Evolutionary conservation across 2,329 filamentous ascomycete species (phyloP).

Genomic region (Thielaviopsis populi): DNA sequence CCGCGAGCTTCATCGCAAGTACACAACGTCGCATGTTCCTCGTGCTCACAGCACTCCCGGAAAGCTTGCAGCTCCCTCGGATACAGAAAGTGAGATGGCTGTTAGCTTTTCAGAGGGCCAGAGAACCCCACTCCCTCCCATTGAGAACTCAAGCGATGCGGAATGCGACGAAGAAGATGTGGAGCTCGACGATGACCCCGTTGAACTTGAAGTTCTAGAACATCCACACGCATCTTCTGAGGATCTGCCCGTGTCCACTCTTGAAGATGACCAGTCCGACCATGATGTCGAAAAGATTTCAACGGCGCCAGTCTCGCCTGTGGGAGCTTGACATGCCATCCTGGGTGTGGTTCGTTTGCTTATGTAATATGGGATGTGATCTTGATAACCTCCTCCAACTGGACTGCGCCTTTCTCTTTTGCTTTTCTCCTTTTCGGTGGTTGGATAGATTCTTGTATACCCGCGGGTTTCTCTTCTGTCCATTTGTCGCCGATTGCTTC

Average conservation of each 20-base stretch:
- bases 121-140: conserved; percentile 39
- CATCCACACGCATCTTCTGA: conserved; percentile 3
- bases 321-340: conserved; percentile 22
- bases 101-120: conserved; percentile 45
- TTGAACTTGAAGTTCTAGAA: background rate
- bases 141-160: conserved; percentile 27
- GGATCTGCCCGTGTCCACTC: conserved; percentile 20
- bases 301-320: conserved; percentile 23
- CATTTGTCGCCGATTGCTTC: background rate
- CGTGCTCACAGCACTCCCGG: conserved; percentile 26
- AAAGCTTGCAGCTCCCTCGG: conserved; percentile 34
- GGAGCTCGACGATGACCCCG: background rate
- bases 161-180: conserved; percentile 9
- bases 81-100: conserved; percentile 45
- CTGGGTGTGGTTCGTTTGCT: background rate
- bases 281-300: conserved; percentile 20
- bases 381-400: background rate
- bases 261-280: conserved; percentile 2
- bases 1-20: conserved; percentile 45
- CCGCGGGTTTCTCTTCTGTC: background rate
- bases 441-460: conserved; percentile 4
- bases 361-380: background rate
- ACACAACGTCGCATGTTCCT: conserved; percentile 37
- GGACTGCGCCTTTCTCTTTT: background rate
- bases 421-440: background rate